phyloP scores from a whole-genome alignment of 2,329 filamentous ascomycete species.

The Pseudogymnoascus sp. region DNA sequence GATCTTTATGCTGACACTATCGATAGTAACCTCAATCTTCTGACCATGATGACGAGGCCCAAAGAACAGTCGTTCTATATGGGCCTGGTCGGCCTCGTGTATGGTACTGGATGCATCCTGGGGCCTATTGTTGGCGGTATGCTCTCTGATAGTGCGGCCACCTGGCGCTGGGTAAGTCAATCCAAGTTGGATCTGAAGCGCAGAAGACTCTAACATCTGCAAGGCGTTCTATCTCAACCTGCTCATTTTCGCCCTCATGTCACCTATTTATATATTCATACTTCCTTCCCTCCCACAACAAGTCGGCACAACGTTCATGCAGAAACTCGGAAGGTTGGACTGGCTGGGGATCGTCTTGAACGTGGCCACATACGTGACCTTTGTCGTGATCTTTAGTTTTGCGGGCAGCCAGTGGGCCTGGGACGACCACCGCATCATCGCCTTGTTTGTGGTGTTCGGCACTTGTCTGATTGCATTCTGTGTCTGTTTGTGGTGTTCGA shows the following conservation, averaged over 20 bases:
- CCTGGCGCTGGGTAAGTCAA: constrained; percentile 30
- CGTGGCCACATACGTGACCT: constrained; percentile 32
- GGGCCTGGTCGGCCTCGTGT: constrained; percentile 24
- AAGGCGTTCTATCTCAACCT: constrained; percentile 28
- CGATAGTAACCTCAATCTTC: constrained; percentile 19
- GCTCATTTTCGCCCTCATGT: constrained; percentile 28
- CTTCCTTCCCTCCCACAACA: constrained; percentile 31
- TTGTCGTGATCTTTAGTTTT: constrained; percentile 42
- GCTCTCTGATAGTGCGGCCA: constrained; percentile 29
- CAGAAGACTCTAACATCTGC: neutral
- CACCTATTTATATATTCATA: constrained; percentile 27
- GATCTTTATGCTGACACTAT: too few relatives aligned
- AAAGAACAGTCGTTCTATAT: constrained; percentile 29
- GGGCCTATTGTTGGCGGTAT: constrained; percentile 32
- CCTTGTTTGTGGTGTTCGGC: constrained; percentile 39
- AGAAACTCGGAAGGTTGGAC: constrained; percentile 32
- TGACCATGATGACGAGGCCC: constrained; percentile 24
- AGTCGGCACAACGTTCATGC: constrained; percentile 21
- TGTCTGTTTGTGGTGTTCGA: constrained; percentile 38
- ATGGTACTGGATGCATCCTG: constrained; percentile 32
- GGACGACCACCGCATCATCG: constrained; percentile 37
- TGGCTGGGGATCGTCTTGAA: constrained; percentile 38
- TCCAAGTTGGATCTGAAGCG: too few relatives aligned
- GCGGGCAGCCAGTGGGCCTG: constrained; percentile 43
- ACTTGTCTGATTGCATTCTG: constrained; percentile 36